Evolutionary conservation across 1,139 yeast genomes (phyloP), one percentile per base, ranked within the genome.

Genomic region (Meyerozyma athensensis): DNA sequence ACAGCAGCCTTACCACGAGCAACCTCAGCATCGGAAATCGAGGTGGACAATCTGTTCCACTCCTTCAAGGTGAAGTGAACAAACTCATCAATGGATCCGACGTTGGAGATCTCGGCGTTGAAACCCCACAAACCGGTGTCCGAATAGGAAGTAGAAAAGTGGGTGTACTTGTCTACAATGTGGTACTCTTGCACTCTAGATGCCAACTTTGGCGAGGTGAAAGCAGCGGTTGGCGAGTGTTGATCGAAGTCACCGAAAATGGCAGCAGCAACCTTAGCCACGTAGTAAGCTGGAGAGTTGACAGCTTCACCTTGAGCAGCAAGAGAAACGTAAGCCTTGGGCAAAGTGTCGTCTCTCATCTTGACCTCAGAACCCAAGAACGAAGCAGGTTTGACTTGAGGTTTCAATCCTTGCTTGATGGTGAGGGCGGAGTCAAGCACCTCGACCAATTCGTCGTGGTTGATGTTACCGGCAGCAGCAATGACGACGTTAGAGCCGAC

Each of bases 81-180:
- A 48, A 83, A 76, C 56, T 85, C 95, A 62, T 84, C 94, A 50
- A 84, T 64, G 52, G 69, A 66, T 35, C 50, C 62, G 47, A 79
- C 58, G 63, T 81, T 77, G 42, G 81, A 68, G 48, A 81, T 72
- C 56, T 76, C 79, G 45, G 86, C 73, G 58, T 74, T 70, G 68
- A 81, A 80, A 58, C 95, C 95, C 87, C 89, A 85, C 61, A 85
- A 74, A 57, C 94, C 92, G 42, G 81, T 68, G 63, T 83, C 87
- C 49, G 84, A 73, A 72, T 78, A 83, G 37, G 86, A 79, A 40
- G 63, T 63, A 47, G 86, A 77, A 72, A 81, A 84, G 65, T 83
- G 92, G 51, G 74, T 63, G 70, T 72, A 82, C 48, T 74, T 68
- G 59, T 82, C 89, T 54, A 81, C 82, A 58, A 84, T 68, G 61